Conservation (phyloP, 306 rosid genomes). For the Cajanus cajan region DNA sequence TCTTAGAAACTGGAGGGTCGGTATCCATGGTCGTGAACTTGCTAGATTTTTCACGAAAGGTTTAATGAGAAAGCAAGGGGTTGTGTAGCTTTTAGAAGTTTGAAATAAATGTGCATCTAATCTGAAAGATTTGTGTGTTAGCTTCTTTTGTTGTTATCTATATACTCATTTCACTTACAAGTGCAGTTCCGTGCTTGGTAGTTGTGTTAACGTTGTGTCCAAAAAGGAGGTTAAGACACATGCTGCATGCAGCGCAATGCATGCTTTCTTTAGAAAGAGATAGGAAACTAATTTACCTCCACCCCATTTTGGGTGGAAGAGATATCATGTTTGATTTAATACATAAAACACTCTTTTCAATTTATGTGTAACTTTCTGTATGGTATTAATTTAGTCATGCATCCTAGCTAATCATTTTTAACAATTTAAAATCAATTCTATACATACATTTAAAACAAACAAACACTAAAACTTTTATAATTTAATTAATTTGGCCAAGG, state of each 20-base stretch:
- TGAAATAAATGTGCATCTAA: conserved; percentile 33
- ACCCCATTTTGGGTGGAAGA: not conserved
- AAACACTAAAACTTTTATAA: not conserved
- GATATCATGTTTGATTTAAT: no score
- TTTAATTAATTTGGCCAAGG: not conserved
- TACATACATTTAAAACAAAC: not conserved
- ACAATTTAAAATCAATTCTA: not conserved
- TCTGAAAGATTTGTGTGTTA: not conserved
- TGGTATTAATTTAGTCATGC: not conserved
- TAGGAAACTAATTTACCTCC: not conserved
- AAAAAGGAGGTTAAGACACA: conserved; percentile 19
- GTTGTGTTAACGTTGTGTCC: conserved; percentile 21
- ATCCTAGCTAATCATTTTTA: not conserved
- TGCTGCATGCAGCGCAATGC: conserved; percentile 25
- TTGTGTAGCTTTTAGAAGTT: conserved; percentile 35
- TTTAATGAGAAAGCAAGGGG: conserved; percentile 39
- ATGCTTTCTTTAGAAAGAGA: conserved; percentile 25
- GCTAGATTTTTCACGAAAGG: conserved; percentile 47
- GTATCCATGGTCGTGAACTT: conserved; percentile 50
- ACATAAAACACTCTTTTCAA: not conserved
- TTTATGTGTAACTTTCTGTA: not conserved
- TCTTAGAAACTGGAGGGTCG: conserved; percentile 44
- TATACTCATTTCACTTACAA: not conserved
- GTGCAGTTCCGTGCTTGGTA: conserved; percentile 31
- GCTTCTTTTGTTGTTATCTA: not conserved